Conservation (phyloP, 352 stramenopile genomes). For the Pythium scleroteichum region DNA sequence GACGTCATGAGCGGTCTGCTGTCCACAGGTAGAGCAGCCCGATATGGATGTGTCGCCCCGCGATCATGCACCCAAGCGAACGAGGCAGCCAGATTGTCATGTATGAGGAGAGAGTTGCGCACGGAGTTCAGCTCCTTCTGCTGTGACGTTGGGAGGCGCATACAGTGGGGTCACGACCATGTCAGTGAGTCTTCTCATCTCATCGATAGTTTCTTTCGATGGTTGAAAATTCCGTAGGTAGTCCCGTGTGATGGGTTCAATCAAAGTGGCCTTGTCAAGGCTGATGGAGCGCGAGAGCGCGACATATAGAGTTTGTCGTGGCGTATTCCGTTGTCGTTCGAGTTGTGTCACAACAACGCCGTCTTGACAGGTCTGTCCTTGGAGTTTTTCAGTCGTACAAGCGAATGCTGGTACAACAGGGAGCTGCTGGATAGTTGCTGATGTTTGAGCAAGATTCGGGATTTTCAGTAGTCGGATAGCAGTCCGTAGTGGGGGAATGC, state of each 20-base stretch:
- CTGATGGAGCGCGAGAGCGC: slow-evolving; percentile 8
- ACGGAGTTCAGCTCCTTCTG: no score
- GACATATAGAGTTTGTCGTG: slow-evolving; percentile 4
- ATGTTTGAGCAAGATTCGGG: not conserved
- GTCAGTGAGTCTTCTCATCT: not conserved
- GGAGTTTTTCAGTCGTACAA: slow-evolving; percentile 8
- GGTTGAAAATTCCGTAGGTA: not conserved
- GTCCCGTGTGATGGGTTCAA: not conserved
- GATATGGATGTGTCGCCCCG: no score
- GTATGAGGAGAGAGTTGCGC: no score
- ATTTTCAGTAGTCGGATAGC: not conserved
- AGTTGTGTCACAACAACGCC: not conserved
- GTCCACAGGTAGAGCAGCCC: no score
- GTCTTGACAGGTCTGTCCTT: slow-evolving; percentile 17
- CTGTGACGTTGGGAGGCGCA: no score
- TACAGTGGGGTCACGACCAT: not conserved
- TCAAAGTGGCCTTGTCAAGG: not conserved
- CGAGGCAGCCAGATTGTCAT: no score
- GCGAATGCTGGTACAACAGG: slow-evolving; percentile 1
- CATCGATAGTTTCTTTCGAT: not conserved
- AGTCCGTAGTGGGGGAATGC: no score
- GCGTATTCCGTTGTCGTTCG: not conserved
- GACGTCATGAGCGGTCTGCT: no score
- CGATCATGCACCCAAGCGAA: no score
- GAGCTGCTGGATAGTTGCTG: not conserved